phyloP scores from a whole-genome alignment of 495 filamentous ascomycete species.

The Melanomma pulvis-pyrius region DNA sequence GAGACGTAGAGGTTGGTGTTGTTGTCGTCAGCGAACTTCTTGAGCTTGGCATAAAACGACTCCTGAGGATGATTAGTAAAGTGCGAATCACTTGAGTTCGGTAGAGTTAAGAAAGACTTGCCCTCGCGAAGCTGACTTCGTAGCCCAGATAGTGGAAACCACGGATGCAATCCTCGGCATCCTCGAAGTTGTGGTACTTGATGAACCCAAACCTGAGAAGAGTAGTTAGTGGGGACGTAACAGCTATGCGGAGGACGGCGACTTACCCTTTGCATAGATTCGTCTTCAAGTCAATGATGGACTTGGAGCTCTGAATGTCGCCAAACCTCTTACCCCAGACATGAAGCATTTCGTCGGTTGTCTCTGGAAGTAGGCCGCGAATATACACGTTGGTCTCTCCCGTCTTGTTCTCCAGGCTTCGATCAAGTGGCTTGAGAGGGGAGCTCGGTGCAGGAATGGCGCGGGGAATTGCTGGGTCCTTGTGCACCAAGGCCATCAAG shows the following conservation, averaged over 20 bases:
- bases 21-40: constrained; percentile 78
- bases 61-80: constrained; percentile 58
- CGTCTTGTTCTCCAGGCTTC: constrained; percentile 87
- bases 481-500: constrained; percentile 69
- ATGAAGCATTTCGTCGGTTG: constrained; percentile 85
- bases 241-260: neutral
- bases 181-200: constrained; percentile 81
- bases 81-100: neutral
- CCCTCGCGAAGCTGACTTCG: constrained; percentile 93
- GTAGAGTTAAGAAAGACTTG: constrained; percentile 44
- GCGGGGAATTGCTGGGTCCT: constrained; percentile 79
- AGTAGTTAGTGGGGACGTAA: constrained; percentile 35
- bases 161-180: constrained; percentile 93
- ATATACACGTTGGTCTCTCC: constrained; percentile 96
- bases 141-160: constrained; percentile 93
- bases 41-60: constrained; percentile 93
- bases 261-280: constrained; percentile 92
- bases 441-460: constrained; percentile 82
- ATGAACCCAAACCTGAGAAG: constrained; percentile 92
- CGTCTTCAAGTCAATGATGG: constrained; percentile 91
- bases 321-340: constrained; percentile 85
- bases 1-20: constrained; percentile 98
- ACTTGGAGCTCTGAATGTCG: constrained; percentile 88
- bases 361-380: constrained; percentile 89
- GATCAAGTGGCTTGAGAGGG: constrained; percentile 76